phyloP scores from a whole-genome alignment of 1,284 basidiomycete species.

The Sporisorium graminicola region DNA sequence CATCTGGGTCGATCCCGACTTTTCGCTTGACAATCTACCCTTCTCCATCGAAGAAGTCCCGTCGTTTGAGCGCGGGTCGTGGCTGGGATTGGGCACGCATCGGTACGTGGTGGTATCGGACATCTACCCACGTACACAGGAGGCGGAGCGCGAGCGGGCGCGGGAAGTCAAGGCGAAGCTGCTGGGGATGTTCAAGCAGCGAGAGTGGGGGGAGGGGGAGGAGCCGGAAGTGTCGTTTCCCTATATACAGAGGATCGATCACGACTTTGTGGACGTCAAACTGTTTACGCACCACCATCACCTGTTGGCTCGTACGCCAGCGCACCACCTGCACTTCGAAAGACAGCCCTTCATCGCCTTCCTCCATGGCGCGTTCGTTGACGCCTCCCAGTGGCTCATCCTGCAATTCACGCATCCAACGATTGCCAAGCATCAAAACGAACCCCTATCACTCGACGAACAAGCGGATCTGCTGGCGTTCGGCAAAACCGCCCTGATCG shows the following conservation, averaged over 20 bases:
- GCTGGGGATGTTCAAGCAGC: neutral
- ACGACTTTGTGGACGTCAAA: conserved; percentile 15
- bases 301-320: neutral
- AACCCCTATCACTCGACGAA: neutral
- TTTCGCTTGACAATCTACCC: neutral
- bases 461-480: neutral
- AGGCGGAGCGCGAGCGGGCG: neutral
- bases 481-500: neutral
- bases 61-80: conserved; percentile 6
- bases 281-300: neutral
- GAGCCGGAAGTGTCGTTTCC: conserved; percentile 10
- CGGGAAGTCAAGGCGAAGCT: neutral
- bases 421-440: neutral
- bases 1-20: neutral
- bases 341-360: conserved; percentile 2
- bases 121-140: neutral
- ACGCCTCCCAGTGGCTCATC: neutral
- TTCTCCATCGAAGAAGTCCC: conserved; percentile 8
- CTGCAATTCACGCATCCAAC: conserved; percentile 12
- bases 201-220: neutral
- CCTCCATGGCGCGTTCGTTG: conserved; percentile 3
- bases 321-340: neutral
- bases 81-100: conserved; percentile 9
- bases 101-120: neutral
- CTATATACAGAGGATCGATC: neutral